Evolutionary conservation across 208 protist species (phyloP).

Genomic region (Acanthamoeba divionensis): DNA sequence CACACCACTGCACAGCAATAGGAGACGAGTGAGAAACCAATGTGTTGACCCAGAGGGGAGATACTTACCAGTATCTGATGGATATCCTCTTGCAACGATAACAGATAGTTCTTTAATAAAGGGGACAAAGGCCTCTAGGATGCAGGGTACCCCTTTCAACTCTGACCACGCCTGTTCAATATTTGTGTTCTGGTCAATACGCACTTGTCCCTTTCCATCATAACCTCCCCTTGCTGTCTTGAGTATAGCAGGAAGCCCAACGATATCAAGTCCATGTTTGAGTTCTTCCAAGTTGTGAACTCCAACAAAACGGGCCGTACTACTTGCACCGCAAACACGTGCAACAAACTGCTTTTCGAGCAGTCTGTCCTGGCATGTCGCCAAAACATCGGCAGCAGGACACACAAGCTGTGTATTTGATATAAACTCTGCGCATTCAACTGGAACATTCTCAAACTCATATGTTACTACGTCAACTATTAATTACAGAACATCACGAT

Average conservation of each 20-base stretch:
- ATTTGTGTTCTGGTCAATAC: background rate
- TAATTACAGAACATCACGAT: too few species aligned
- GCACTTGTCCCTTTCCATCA: conserved; percentile 62
- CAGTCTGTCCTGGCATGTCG: conserved; percentile 61
- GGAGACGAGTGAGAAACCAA: background rate
- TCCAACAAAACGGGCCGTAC: background rate
- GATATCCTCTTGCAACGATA: conserved; percentile 76
- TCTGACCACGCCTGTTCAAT: conserved; percentile 59
- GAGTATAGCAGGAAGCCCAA: conserved; percentile 62
- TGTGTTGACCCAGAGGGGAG: conserved; percentile 72
- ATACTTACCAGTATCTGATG: conserved; percentile 59
- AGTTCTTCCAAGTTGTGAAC: conserved; percentile 4
- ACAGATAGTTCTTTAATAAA: conserved; percentile 78
- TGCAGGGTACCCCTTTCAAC: background rate
- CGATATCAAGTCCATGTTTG: background rate
- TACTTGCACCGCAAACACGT: background rate
- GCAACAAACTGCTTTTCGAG: conserved; percentile 66
- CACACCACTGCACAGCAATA: background rate
- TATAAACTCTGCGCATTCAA: background rate
- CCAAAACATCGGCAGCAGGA: conserved; percentile 56
- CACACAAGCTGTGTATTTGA: conserved; percentile 42
- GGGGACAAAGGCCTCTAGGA: conserved; percentile 67
- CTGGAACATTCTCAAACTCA: conserved; percentile 71
- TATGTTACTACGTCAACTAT: conserved; percentile 70
- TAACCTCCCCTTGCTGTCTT: conserved; percentile 66